A percentile compares a stretch with the other conserved stretches of the same genome.
These are phyloP conservation scores for Suhomyces sp. DNA, from an alignment of 805 yeast genomes.

Conservation along the genomic window DNA sequence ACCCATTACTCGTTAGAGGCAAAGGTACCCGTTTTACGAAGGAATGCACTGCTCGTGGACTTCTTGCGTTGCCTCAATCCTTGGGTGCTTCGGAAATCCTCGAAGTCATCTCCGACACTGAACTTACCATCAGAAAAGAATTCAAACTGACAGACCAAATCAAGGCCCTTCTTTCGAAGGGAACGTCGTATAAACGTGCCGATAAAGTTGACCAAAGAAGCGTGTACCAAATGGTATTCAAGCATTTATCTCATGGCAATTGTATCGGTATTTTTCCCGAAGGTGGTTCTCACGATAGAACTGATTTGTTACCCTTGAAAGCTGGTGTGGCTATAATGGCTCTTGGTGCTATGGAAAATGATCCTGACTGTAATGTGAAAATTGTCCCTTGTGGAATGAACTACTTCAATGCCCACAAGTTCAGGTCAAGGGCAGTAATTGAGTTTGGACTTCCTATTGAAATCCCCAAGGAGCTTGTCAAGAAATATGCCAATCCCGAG, in stretches of 20 bases:
- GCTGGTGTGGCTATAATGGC: conserved; percentile 99
- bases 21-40: conserved; percentile 62
- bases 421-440: conserved; percentile 90
- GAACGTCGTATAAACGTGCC: conserved; percentile 68
- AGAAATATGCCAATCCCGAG: conserved; percentile 62
- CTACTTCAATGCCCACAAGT: conserved; percentile 93
- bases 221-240: conserved; percentile 82
- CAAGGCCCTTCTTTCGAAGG: conserved; percentile 44
- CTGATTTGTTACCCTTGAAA: conserved; percentile 86
- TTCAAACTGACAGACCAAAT: conserved; percentile 54
- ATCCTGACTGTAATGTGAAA: conserved; percentile 73
- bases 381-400: conserved; percentile 98
- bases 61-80: conserved; percentile 73
- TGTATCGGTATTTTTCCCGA: conserved; percentile 95
- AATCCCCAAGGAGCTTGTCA: conserved; percentile 55
- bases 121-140: conserved; percentile 65
- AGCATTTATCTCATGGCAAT: conserved; percentile 74
- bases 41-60: conserved; percentile 63
- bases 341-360: conserved; percentile 81
- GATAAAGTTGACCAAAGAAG: conserved; percentile 80
- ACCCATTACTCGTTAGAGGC: conserved; percentile 61
- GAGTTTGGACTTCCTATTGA: conserved; percentile 91
- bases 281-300: conserved; percentile 96
- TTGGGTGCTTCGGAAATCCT: conserved; percentile 74
- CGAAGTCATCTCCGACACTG: conserved; percentile 70